Evolutionary conservation across 768 basidiomycete species (phyloP), one percentile per base, ranked within the genome.

Genomic region (Termitomyces bulborhizus): DNA sequence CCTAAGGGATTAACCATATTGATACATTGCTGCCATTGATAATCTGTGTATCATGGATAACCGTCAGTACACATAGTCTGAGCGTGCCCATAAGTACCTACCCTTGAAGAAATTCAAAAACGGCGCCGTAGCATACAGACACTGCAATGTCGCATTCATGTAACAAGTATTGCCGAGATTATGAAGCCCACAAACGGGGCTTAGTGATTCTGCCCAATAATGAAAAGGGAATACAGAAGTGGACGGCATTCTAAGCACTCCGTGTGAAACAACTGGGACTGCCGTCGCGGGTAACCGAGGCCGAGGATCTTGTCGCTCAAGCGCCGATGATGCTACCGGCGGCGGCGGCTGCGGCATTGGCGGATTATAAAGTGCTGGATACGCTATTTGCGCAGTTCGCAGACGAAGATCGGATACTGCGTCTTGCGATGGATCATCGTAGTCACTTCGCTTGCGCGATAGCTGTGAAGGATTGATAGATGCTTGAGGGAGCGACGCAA

Each of bases 81-180:
- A 27, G 3, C 26, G 47, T 34, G 12, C n/a, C 16, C 15, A 44
- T 34, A 12, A 31, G 48, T 21, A 57, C 82, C 37, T 66, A 94
- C 93, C 88, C 4, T 85, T 86, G 64, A 99, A 98, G 73, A 95
- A 98, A 52, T 85, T 79, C 31, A 94, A 83, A 69, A 99, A 96
- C 0, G 96, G 96, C 6, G 90, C 83, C 0, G 96, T 97, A 0
- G 95, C 95, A 66, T 87, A 93, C 66, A 99, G 74, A 68, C 97
- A 99, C 70, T 99, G 97, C 15, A 99, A 83, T 6, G 93, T 94
- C 31, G 97, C 91, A 68, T 98, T 98, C 93, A 98, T 98, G 67
- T 98, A 99, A 69, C 97, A 99, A 7, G 97, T 99, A 68, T 98
- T 98, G 16, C 90, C 87, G 57, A 98, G 66, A 67, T 99, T 99